Percentiles rank a stretch among this genome's conserved stretches.
Conservation (phyloP, 2,329 filamentous ascomycete species). For the Calonectria pseudoturangicola region DNA sequence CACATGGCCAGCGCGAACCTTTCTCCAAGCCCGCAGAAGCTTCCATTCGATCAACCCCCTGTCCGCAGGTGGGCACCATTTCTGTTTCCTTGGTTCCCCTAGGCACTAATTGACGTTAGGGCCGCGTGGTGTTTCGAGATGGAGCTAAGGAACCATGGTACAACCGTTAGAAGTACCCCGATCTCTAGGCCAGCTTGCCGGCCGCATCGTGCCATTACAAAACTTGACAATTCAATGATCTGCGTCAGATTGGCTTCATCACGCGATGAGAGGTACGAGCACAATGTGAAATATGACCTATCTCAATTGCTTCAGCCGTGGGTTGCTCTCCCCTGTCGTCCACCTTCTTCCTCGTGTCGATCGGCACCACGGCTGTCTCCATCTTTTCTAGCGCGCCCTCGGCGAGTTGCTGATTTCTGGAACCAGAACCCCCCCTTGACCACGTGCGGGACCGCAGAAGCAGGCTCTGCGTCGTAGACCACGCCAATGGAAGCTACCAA, state of each 20-base stretch:
- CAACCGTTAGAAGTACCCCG: conserved; percentile 41
- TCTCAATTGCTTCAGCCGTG: conserved; percentile 27
- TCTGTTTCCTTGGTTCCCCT: conserved; percentile 42
- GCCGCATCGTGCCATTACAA: conserved; percentile 16
- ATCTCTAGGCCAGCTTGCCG: conserved; percentile 34
- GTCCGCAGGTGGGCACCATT: conserved; percentile 43
- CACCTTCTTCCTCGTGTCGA: conserved; percentile 26
- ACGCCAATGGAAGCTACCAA: conserved; percentile 26
- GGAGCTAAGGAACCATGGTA: conserved; percentile 37
- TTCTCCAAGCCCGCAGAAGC: conserved; percentile 39
- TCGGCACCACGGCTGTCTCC: conserved; percentile 31
- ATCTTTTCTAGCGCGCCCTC: conserved; percentile 33
- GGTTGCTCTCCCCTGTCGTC: conserved; percentile 16
- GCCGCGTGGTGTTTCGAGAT: conserved; percentile 44
- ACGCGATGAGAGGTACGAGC: conserved; percentile 17
- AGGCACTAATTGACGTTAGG: conserved; percentile 38
- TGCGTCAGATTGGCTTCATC: conserved; percentile 30
- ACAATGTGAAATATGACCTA: conserved; percentile 9
- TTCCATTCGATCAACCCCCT: conserved; percentile 45
- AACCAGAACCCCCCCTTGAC: conserved; percentile 28
- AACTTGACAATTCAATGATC: conserved; percentile 18
- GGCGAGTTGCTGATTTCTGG: conserved; percentile 27
- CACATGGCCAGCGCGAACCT: conserved; percentile 39
- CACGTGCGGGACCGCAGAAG: conserved; percentile 39
- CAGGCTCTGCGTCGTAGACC: conserved; percentile 9